Evolutionary conservation across 2,329 filamentous ascomycete species (phyloP).

Genomic region (Aurifilum marmelostoma): DNA sequence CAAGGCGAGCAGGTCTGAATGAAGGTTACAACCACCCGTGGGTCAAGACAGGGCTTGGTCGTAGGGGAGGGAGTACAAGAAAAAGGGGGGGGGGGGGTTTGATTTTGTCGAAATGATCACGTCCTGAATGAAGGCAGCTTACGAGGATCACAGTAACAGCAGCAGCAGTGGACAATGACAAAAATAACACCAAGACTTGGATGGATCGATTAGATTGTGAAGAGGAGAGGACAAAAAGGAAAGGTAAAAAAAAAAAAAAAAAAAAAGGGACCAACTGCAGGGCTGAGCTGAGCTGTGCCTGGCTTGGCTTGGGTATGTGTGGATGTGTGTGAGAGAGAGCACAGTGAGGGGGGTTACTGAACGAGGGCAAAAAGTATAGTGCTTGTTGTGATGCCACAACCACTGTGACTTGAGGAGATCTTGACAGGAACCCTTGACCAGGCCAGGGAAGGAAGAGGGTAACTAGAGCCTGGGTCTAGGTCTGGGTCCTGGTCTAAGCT

Average conservation of each 20-base stretch:
- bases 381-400: neutral
- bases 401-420: neutral
- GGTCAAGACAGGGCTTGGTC: neutral
- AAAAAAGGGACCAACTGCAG: neutral
- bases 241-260: neutral
- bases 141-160: neutral
- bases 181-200: neutral
- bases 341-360: neutral
- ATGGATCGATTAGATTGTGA: conserved; percentile 1
- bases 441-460: neutral
- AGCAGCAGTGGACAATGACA: neutral
- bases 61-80: neutral
- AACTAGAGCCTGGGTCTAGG: neutral
- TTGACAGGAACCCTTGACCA: conserved; percentile 5
- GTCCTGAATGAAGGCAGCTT: neutral
- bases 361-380: neutral
- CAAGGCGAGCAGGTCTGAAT: neutral
- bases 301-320: neutral
- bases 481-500: neutral
- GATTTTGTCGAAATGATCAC: conserved; percentile 1
- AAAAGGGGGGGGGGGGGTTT: neutral
- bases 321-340: neutral
- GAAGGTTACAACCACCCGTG: neutral
- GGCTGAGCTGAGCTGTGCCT: neutral
- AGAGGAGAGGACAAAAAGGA: neutral